Base-by-base conservation (phyloP, 2,329 filamentous ascomycete species). In the Metarhizium rileyi region DNA sequence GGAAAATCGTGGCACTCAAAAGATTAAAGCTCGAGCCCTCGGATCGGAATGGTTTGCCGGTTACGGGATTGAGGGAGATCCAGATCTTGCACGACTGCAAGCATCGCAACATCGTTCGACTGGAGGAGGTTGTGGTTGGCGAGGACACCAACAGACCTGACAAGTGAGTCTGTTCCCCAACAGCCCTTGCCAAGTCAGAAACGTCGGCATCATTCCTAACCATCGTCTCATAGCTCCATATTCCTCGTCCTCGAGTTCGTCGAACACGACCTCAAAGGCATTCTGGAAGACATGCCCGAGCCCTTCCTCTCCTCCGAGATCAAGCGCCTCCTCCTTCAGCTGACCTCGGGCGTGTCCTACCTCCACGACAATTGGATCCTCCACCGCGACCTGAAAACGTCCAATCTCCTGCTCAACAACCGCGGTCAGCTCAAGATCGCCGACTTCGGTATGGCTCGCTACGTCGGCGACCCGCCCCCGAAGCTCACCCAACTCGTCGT, bases 211-310 rank as follows among this genome's bases (percentile, higher is more conserved):
- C n/a, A 5, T 36, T 9, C 25, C 47, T 18, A 44, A 40, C 42
- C 30, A 28, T 12, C 36, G 6, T 30, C 20, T 9, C 9, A 14
- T 66, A 89, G 84, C 70, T 70, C 67, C 27, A 85, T 96, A 56
- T 94, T 89, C 66, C 81, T 98, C 50, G 93, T 97, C 55, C 91
- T 98, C 76, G 90, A 96, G 63, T 98, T 97, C 68, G 76, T 96
- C 60, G 91, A 97, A 72, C 93, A 98, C 74, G 93, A 98, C 63
- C 81, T 98, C 50, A 95, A 94, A 68, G 87, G 86, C 49, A 78
- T 98, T 50, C 86, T 95, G 55, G 87, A 94, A 66, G 87, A 94
- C 63, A 95, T 97, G 89, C 80, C 85, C 47, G 88, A 96, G 63
- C 90, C 90, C 0, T 98, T 98, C 65, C 77, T 95, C 50, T 85